Evolutionary conservation across 768 basidiomycete genomes (phyloP), one percentile per base, ranked within the genome.

Genomic region (Russula dissimulans): DNA sequence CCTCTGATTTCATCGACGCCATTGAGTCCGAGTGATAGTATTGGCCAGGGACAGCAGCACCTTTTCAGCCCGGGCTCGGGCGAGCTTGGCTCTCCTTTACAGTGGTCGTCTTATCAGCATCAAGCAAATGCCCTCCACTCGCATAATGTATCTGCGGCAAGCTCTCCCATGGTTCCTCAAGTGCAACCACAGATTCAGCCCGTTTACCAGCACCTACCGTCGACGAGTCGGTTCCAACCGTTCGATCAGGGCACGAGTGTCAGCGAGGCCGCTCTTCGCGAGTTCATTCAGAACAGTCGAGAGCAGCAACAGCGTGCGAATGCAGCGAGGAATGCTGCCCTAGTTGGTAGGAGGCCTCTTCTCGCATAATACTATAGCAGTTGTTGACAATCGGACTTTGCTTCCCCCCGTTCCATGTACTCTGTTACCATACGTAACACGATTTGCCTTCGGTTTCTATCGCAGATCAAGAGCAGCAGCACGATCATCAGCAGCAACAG

Each of bases 261-360:
- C 54, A 88, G 86, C 66, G 89, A 91, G 71, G 85, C 85, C 14
- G 85, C 89, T 68, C 77, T 91, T 63, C 79, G 88, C 60, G 86
- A 88, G 63, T 81, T 91, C 58, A 87, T 90, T 56, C 82, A 82
- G 68, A 79, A 80, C 29, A 89, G 85, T 68, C 81, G 84, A 55
- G 84, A 85, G 49, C 80, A 81, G 53, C 78, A 77, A 22, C 72
- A 66, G 49, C 63, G 68, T 14, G 52, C 45, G 42, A 51, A 70
- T 71, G 57, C 71, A 69, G 56, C 66, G 65, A 66, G 69, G 65
- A 71, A 67, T 54, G 67, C 60, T 42, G 62, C 53, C 64, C 43
- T 75, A 62, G 68, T 75, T 74, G 81, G 81, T 82, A 80, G 71
- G 80, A 77, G 69, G 62, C 69, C 76, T 72, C 71, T 76, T 62